A percentile compares a stretch with the other conserved stretches of the same genome.
Conservation (phyloP, 2,329 filamentous ascomycete genomes). For the Mycocentrospora acerina region DNA sequence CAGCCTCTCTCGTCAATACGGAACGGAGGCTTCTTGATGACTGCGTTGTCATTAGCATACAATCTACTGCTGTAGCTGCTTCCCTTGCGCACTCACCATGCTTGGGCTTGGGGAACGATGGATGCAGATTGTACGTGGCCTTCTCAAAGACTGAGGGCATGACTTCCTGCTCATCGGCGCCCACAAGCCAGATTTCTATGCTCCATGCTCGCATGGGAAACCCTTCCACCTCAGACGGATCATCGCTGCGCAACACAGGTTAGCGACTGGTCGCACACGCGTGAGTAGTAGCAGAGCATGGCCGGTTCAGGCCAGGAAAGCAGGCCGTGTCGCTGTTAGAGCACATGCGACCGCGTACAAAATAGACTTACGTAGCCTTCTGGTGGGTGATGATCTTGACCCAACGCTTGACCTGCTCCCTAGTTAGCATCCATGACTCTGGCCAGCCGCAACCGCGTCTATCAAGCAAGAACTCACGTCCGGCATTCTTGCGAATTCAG, state of each 20-base stretch:
- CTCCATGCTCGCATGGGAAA: constrained; percentile 94
- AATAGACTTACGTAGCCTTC: constrained; percentile 71
- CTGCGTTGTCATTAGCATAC: constrained; percentile 14
- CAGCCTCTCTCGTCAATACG: constrained; percentile 90
- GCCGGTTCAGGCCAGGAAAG: neutral
- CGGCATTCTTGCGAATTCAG: constrained; percentile 42
- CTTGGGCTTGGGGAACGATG: constrained; percentile 82
- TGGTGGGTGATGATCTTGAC: constrained; percentile 95
- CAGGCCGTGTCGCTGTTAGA: neutral
- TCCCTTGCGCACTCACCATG: constrained; percentile 63
- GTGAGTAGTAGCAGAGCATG: constrained; percentile 3
- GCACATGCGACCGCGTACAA: constrained; percentile 17
- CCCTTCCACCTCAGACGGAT: constrained; percentile 77
- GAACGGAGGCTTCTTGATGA: constrained; percentile 83
- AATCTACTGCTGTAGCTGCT: neutral
- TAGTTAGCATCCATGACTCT: constrained; percentile 12
- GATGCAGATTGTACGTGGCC: constrained; percentile 89
- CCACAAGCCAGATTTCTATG: constrained; percentile 79
- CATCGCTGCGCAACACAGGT: constrained; percentile 58
- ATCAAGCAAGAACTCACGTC: constrained; percentile 41
- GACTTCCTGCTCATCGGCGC: constrained; percentile 82
- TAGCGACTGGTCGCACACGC: constrained; percentile 16
- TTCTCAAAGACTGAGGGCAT: constrained; percentile 87
- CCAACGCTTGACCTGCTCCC: constrained; percentile 71
- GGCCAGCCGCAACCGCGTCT: neutral